These are phyloP conservation scores for Friedmanniomyces endolithicus DNA, from an alignment of 495 filamentous ascomycete genomes.

Conservation along the genomic window DNA sequence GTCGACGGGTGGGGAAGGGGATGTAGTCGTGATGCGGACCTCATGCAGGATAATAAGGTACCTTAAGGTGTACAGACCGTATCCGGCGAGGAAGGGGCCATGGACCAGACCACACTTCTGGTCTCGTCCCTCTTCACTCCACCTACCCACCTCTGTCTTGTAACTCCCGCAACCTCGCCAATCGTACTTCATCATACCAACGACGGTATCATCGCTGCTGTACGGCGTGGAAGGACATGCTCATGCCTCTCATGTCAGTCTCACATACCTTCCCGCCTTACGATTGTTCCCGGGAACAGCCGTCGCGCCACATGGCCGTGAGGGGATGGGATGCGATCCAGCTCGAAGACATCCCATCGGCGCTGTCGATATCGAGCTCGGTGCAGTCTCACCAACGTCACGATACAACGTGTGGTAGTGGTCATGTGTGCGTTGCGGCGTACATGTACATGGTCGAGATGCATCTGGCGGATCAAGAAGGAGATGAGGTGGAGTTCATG, in stretches of 20 bases:
- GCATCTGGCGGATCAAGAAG: too few relatives aligned
- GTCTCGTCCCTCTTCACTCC: not conserved
- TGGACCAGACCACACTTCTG: not conserved
- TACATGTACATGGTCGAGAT: too few relatives aligned
- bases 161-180: too few relatives aligned
- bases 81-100: constrained; percentile 1
- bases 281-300: not conserved
- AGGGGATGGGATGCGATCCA: not conserved
- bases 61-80: not conserved
- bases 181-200: too few relatives aligned
- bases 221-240: not conserved
- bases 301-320: not conserved
- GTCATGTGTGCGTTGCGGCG: too few relatives aligned
- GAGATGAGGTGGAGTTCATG: too few relatives aligned
- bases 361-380: too few relatives aligned
- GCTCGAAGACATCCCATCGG: too few relatives aligned
- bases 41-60: not conserved
- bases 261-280: not conserved
- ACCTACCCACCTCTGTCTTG: not conserved
- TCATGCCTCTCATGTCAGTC: not conserved
- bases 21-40: too few relatives aligned
- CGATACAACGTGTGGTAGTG: too few relatives aligned
- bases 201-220: too few relatives aligned
- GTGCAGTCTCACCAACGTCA: too few relatives aligned
- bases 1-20: not conserved